These are phyloP conservation scores for Kluyveromyces sp. DNA, from an alignment of 1,139 yeast genomes.

Conservation along the genomic window DNA sequence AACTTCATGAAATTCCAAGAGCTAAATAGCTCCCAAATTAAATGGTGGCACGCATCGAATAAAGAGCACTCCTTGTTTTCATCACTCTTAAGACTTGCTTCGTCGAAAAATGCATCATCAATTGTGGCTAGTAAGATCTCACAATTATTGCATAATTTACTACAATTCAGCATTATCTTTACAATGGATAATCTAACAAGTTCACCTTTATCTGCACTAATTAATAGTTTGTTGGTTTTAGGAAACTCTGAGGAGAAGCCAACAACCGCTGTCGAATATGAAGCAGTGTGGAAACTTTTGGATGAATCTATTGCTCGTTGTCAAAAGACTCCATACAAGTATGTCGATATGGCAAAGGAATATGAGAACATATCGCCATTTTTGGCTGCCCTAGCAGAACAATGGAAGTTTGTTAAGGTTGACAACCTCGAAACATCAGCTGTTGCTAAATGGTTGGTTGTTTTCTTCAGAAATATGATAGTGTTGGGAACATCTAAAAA, in stretches of 20 bases:
- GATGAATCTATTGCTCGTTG: slow-evolving; percentile 71
- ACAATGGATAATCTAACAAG: slow-evolving; percentile 36
- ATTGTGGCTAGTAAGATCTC: slow-evolving; percentile 31
- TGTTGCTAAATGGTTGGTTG: slow-evolving; percentile 44
- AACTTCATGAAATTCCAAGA: slow-evolving; percentile 35
- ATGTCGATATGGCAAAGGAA: slow-evolving; percentile 55
- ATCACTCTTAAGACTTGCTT: slow-evolving; percentile 45
- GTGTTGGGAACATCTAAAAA: slow-evolving; percentile 48
- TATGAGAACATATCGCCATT: slow-evolving; percentile 52
- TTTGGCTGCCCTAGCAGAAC: slow-evolving; percentile 61
- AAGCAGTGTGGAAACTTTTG: slow-evolving; percentile 48
- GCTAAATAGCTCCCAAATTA: slow-evolving; percentile 34
- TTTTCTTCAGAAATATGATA: slow-evolving; percentile 38
- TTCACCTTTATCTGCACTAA: slow-evolving; percentile 40
- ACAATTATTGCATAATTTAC: slow-evolving; percentile 34
- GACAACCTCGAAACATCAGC: slow-evolving; percentile 18
- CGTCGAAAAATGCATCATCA: slow-evolving; percentile 30
- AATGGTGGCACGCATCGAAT: slow-evolving; percentile 58
- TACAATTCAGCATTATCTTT: slow-evolving; percentile 43
- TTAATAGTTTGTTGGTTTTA: slow-evolving; percentile 33
- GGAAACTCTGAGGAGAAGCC: slow-evolving; percentile 10
- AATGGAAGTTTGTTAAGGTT: slow-evolving; percentile 50
- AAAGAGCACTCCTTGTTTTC: slow-evolving; percentile 49
- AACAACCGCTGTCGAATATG: slow-evolving; percentile 11
- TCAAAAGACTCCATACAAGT: slow-evolving; percentile 71